Evolutionary conservation across 257 asterid species (phyloP).

Genomic region (Solanum medicagineum): DNA sequence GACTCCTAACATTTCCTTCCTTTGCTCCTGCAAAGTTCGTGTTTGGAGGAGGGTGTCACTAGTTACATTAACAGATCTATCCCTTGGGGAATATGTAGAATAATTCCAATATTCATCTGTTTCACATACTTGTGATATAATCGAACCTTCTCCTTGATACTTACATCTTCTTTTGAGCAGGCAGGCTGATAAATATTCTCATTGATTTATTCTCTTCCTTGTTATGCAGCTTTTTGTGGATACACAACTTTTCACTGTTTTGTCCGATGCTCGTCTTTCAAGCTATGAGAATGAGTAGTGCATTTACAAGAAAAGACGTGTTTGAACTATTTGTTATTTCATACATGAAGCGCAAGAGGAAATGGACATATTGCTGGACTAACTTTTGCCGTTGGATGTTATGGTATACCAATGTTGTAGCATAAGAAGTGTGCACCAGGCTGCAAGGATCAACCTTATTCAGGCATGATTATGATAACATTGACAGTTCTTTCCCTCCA

Average conservation of each 20-base stretch:
- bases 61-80: not conserved
- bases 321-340: not conserved
- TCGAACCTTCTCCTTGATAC: not conserved
- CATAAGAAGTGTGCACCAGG: not conserved
- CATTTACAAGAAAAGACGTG: not conserved
- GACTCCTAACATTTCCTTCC: not conserved
- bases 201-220: not conserved
- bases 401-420: not conserved
- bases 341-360: not conserved
- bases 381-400: not conserved
- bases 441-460: not conserved
- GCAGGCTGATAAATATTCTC: not conserved
- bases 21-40: not conserved
- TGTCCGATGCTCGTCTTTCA: conserved; percentile 61
- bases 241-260: conserved; percentile 62
- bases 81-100: not conserved
- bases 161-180: not conserved
- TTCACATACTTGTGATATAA: not conserved
- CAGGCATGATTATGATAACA: not conserved
- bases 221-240: conserved; percentile 69
- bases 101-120: not conserved
- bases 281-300: conserved; percentile 31
- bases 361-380: not conserved
- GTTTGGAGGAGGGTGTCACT: not conserved
- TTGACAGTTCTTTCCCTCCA: not conserved